Conservation (phyloP, 139 green algal species). For the Marvania coccoides region DNA sequence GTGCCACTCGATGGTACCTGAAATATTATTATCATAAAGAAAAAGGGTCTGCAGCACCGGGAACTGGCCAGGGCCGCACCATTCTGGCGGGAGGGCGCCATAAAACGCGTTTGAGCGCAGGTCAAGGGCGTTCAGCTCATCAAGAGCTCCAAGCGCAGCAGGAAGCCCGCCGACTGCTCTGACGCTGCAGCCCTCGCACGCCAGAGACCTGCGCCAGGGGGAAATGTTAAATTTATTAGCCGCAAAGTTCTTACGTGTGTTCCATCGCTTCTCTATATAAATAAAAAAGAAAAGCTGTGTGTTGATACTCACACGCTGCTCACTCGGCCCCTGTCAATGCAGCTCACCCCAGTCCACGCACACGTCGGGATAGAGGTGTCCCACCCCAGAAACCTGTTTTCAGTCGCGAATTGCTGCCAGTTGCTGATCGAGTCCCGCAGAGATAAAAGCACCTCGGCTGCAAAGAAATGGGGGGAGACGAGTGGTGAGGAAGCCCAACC, state of each 20-base stretch:
- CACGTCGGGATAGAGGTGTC: not conserved
- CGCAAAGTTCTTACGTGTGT: not conserved
- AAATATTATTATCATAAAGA: constrained; percentile 6
- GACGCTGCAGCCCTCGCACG: constrained; percentile 5
- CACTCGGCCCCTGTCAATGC: not conserved
- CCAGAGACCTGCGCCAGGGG: constrained; percentile 1
- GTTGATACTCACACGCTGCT: not conserved
- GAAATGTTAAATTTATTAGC: not conserved
- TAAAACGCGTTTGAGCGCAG: constrained; percentile 14
- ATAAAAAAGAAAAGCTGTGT: not conserved
- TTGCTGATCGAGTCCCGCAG: constrained; percentile 2
- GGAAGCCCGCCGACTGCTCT: constrained; percentile 9
- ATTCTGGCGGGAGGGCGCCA: constrained; percentile 17
- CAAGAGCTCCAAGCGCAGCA: not conserved
- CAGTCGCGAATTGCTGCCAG: constrained; percentile 4
- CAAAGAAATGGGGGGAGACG: not conserved
- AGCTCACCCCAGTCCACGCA: constrained; percentile 14
- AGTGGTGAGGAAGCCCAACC: not conserved
- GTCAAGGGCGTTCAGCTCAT: constrained; percentile 3
- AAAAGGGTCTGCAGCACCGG: constrained; percentile 10
- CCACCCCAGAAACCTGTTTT: constrained; percentile 12
- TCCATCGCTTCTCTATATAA: not conserved
- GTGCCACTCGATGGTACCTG: constrained; percentile 3
- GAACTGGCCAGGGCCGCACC: not conserved
- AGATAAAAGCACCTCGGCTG: constrained; percentile 7